Base-by-base conservation (phyloP, 768 basidiomycete species). In the Myochromella boudieri region DNA sequence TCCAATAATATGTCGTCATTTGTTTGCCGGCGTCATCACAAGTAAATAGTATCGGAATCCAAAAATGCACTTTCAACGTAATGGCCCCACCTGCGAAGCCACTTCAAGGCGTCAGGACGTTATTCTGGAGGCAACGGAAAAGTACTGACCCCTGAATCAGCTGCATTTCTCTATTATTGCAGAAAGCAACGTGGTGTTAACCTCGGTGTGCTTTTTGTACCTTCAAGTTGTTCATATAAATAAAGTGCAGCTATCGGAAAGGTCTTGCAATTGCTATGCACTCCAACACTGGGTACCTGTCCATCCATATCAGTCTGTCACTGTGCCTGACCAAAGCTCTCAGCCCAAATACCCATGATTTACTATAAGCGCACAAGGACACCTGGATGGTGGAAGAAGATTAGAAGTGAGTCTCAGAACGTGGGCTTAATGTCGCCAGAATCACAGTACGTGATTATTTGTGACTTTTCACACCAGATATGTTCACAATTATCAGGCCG, bases 111-210 rank as follows among this genome's bases (percentile, higher is more conserved):
- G n/a, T 17, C 45, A 15, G 22, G 11, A 20, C 10, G 10, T 2
- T n/a, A n/a, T n/a, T n/a, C n/a, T n/a, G n/a, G n/a, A n/a, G n/a
- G n/a, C 6, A n/a, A 2, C 17, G 8, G 14, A 6, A 1, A 22
- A 4, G n/a, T 15, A 15, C 38, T n/a, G 4, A 10, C 2, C 31
- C n/a, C 6, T 28, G 29, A 33, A 34, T 42, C 11, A 24, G 7
- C 20, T 37, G 9, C 42, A 38, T 26, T 18, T 11, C 21, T 64
- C 25, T 69, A 80, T 56, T 72, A 79, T 28, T 85, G 80, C 66
- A 75, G 89, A 52, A 85, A 82, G 57, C 87, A 88, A 56, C 75
- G 82, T 43, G 89, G 89, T n/a, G 82, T 91, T 4, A 92, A 92
- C 62, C 77, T 92, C 8, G 89, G 89, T 84, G 60, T 61, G 75